phyloP scores from a whole-genome alignment of 345 rosid species.

The Citrus reticulata region DNA sequence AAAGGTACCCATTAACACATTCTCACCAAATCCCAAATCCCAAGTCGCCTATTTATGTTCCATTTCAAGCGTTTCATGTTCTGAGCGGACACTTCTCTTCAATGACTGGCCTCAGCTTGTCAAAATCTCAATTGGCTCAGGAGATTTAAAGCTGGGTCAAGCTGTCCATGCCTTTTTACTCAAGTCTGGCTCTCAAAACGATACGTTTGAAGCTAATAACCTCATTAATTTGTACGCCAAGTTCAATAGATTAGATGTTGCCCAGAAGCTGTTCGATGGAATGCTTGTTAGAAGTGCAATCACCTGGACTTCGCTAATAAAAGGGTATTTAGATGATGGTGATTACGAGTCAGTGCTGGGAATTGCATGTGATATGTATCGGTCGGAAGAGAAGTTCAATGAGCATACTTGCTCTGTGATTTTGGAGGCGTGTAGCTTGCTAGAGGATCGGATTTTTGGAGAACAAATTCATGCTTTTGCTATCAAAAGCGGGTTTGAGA shows the following conservation, averaged over 20 bases:
- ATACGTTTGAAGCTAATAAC: slow-evolving; percentile 29
- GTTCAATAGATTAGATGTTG: slow-evolving; percentile 15
- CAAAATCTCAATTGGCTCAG: slow-evolving; percentile 19
- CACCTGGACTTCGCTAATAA: slow-evolving; percentile 35
- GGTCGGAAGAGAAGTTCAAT: slow-evolving; percentile 24
- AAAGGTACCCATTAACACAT: not conserved
- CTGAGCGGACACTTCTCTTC: slow-evolving; percentile 1
- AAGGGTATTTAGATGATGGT: slow-evolving; percentile 26
- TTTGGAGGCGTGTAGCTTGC: slow-evolving; percentile 26
- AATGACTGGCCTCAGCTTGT: slow-evolving; percentile 33
- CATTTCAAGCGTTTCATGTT: not conserved
- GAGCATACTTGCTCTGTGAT: slow-evolving; percentile 36
- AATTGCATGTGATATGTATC: slow-evolving; percentile 16
- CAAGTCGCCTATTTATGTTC: not conserved
- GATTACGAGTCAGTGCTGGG: slow-evolving; percentile 16
- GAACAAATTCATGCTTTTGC: slow-evolving; percentile 29
- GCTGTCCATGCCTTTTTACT: slow-evolving; percentile 26
- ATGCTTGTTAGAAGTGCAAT: slow-evolving; percentile 28
- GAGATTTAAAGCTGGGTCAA: slow-evolving; percentile 22
- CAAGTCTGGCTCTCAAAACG: slow-evolving; percentile 11
- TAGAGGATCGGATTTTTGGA: slow-evolving; percentile 22
- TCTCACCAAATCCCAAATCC: not conserved
- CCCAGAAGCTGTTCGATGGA: slow-evolving; percentile 30
- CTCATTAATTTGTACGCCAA: slow-evolving; percentile 14
- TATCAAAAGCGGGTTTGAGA: slow-evolving; percentile 28